Evolutionary conservation across 2,329 filamentous ascomycete genomes (phyloP).

Genomic region (Nectriaceae sp.): DNA sequence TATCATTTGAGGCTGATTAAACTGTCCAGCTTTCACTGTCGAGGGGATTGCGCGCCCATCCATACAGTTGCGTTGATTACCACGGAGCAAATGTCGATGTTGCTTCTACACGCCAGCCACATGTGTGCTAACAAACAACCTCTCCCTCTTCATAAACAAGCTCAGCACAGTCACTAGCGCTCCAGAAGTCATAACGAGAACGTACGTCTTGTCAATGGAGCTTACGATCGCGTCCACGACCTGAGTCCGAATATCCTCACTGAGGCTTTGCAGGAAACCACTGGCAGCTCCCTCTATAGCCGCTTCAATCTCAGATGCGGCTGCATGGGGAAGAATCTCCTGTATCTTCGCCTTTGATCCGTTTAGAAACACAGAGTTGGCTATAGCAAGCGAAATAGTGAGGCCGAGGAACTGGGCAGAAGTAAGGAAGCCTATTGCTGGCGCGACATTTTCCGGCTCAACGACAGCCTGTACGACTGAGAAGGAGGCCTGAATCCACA

Average conservation of each 20-base stretch:
- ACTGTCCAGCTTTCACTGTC: too few relatives aligned
- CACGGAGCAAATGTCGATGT: too few relatives aligned
- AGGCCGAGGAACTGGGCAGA: background rate
- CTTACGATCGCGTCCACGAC: background rate
- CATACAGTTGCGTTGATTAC: too few relatives aligned
- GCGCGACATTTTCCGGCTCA: conserved; percentile 28
- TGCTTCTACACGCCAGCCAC: conserved; percentile 24
- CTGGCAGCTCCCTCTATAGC: background rate
- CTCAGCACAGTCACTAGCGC: background rate
- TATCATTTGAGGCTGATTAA: too few relatives aligned
- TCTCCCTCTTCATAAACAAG: background rate
- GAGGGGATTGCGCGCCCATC: too few relatives aligned
- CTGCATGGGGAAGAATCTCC: background rate
- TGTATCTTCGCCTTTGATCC: background rate
- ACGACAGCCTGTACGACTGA: conserved; percentile 37
- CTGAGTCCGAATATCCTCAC: background rate
- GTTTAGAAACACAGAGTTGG: background rate
- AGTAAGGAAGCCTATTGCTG: conserved; percentile 35
- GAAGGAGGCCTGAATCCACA: conserved; percentile 35
- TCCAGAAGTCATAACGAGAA: background rate
- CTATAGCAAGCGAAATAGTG: background rate
- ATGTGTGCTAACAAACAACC: background rate
- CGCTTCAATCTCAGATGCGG: background rate
- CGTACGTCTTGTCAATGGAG: background rate
- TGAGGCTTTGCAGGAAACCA: background rate